Percentiles rank a stretch among this genome's conserved stretches.
These are phyloP conservation scores for Monosporascus sp. DNA, from an alignment of 2,329 filamentous ascomycete species.

Conservation along the genomic window DNA sequence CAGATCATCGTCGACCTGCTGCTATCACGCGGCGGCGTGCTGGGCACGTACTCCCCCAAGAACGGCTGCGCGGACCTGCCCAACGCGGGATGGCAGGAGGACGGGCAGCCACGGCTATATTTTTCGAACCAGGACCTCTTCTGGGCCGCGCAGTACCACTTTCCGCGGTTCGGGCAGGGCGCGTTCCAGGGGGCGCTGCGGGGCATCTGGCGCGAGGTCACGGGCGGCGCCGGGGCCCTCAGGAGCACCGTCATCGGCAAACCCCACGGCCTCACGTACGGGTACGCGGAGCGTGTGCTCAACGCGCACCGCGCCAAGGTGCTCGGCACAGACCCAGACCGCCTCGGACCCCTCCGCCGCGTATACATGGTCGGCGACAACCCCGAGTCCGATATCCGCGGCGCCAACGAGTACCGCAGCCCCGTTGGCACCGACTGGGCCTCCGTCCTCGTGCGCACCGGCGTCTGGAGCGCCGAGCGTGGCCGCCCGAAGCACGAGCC, in stretches of 20 bases:
- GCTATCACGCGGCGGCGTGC: slow-evolving; percentile 68
- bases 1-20: slow-evolving; percentile 81
- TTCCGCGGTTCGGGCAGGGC: slow-evolving; percentile 85
- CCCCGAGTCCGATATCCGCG: slow-evolving; percentile 82
- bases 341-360: slow-evolving; percentile 46
- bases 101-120: slow-evolving; percentile 74
- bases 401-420: slow-evolving; percentile 72
- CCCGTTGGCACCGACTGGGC: slow-evolving; percentile 67
- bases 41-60: slow-evolving; percentile 72
- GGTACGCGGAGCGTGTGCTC: slow-evolving; percentile 75
- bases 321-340: slow-evolving; percentile 25
- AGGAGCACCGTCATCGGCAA: slow-evolving; percentile 73
- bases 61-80: slow-evolving; percentile 62
- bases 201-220: slow-evolving; percentile 72
- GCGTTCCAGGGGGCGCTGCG: slow-evolving; percentile 79
- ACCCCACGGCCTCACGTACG: slow-evolving; percentile 71
- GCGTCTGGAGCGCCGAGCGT: slow-evolving; percentile 57
- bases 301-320: slow-evolving; percentile 50
- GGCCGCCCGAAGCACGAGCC: slow-evolving; percentile 55
- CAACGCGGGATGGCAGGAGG: slow-evolving; percentile 75
- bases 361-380: slow-evolving; percentile 97
- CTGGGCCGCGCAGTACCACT: slow-evolving; percentile 81
- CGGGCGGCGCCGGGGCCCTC: slow-evolving; percentile 51
- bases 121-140: slow-evolving; percentile 88
- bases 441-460: slow-evolving; percentile 73